Evolutionary conservation across 768 basidiomycete species (phyloP), one percentile per base, ranked within the genome.

Genomic region (Hygrocybe punicea): DNA sequence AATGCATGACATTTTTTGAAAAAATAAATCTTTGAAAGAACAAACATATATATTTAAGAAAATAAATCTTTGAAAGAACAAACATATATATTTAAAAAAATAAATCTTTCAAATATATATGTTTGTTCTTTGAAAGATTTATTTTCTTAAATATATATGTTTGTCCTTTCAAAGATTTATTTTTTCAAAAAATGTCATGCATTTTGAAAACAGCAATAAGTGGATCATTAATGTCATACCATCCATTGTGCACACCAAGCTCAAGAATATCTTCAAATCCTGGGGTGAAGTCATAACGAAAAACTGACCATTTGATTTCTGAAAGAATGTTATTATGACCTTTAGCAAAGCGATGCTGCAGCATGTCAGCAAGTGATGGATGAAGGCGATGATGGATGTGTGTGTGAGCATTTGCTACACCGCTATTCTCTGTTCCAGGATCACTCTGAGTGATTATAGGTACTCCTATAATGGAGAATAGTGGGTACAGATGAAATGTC

Each of bases 401-500:
- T 0, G 78, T 78, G 2, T 80, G 77, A 0, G 61, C 68, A n/a
- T 80, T 78, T 7, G 78, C 79, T 39, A 78, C 67, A 3, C 73
- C 71, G 61, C 69, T 71, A 54, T 80, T 81, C 57, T 80, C 0
- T 66, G 61, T n/a, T 0, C 78, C 78, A 2, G 65, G 73, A 63
- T 80, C 77, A 55, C 76, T 78, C 52, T 78, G 78, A 0, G 77
- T 78, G 0, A 76, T 53, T n/a, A n/a, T n/a, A n/a, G n/a, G n/a
- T n/a, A n/a, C n/a, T n/a, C n/a, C n/a, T n/a, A n/a, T n/a, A n/a
- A n/a, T n/a, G 7, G 16, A 14, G 1, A 19, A 46, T 3, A 64
- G 51, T 39, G 33, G n/a, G n/a, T n/a, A n/a, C n/a, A n/a, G n/a
- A n/a, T n/a, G n/a, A n/a, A n/a, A n/a, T n/a, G n/a, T n/a, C n/a